A percentile compares a stretch with the other conserved stretches of the same genome.
Conservation (phyloP, 768 basidiomycete species). For the Boletellus emodensis region DNA sequence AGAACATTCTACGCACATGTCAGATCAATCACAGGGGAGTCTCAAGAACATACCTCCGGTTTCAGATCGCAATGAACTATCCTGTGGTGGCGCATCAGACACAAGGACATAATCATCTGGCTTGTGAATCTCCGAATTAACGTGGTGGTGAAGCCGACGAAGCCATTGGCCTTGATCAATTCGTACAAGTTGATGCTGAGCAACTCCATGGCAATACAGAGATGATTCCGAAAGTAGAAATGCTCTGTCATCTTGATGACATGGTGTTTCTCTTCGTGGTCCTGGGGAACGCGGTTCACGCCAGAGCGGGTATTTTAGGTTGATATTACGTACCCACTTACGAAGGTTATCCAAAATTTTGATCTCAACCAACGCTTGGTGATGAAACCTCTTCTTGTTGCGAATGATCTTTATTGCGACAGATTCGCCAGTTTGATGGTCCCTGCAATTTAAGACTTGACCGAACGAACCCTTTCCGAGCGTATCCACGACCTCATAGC, state of each 20-base stretch:
- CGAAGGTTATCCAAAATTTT: slow-evolving; percentile 95
- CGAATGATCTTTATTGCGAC: slow-evolving; percentile 99
- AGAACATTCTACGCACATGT: slow-evolving; percentile 72
- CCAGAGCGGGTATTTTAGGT: not conserved
- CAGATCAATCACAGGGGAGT: not conserved
- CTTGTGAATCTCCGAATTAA: slow-evolving; percentile 94
- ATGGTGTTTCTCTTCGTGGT: slow-evolving; percentile 93
- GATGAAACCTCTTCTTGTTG: slow-evolving; percentile 98
- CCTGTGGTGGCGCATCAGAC: slow-evolving; percentile 92
- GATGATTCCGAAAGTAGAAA: slow-evolving; percentile 95
- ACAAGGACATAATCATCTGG: slow-evolving; percentile 90
- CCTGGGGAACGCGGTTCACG: slow-evolving; percentile 49
- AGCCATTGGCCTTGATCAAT: slow-evolving; percentile 97
- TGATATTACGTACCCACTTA: slow-evolving; percentile 78
- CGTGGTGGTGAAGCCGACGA: slow-evolving; percentile 94
- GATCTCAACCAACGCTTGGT: slow-evolving; percentile 98
- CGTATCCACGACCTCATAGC: slow-evolving; percentile 91
- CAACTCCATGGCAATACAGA: slow-evolving; percentile 97
- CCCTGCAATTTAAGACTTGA: slow-evolving; percentile 92
- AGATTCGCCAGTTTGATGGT: slow-evolving; percentile 92
- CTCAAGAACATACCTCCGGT: slow-evolving; percentile 69
- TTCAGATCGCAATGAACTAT: slow-evolving; percentile 99
- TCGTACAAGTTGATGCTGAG: slow-evolving; percentile 99
- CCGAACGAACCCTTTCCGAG: slow-evolving; percentile 99
- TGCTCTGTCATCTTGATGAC: slow-evolving; percentile 98